Evolutionary conservation across 768 basidiomycete genomes (phyloP), one percentile per base, ranked within the genome.

Genomic region (Terana coerulea): DNA sequence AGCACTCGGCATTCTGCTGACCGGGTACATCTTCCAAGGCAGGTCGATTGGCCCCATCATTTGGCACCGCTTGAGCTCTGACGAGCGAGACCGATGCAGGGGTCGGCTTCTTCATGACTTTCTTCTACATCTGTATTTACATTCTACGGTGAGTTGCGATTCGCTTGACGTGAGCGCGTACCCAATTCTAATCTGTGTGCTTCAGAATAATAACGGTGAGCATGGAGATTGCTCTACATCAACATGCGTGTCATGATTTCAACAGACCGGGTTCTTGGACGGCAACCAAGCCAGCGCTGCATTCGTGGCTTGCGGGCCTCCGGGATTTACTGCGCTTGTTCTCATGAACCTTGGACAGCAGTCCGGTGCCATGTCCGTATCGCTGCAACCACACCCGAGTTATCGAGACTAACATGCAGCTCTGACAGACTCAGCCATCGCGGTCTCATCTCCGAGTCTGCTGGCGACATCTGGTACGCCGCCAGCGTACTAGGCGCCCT

Each of bases 11-110:
- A 67, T 78, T 19, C 65, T 77, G 12, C 60, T 76, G 36, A 59
- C 62, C 1, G 72, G 72, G 5, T 77, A 78, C 64, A 74, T 74
- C 61, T 78, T 77, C 63, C 75, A 77, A 68, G 75, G 74, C 68
- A 12, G 36, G n/a, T n/a, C n/a, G n/a, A n/a, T n/a, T n/a, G n/a
- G n/a, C n/a, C n/a, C n/a, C n/a, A 58, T 55, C 9, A 25, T 3
- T 41, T 22, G 21, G 1, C 15, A 44, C 30, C 17, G 25, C 25
- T 11, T 30, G 35, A 31, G 28, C 3, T 28, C 28, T 29, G 37
- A 36, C n/a, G 22, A 6, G 24, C 33, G 3, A 15, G n/a, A 21
- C 29, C 3, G 15, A 26, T 49, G 4, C 33, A 72, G 71, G 73
- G 2, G 62, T 75, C 21, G 74, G 75, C 7, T 75, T 73, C 64